Evolutionary conservation across 805 yeast species (phyloP).

Genomic region (Saturnispora halmiae): DNA sequence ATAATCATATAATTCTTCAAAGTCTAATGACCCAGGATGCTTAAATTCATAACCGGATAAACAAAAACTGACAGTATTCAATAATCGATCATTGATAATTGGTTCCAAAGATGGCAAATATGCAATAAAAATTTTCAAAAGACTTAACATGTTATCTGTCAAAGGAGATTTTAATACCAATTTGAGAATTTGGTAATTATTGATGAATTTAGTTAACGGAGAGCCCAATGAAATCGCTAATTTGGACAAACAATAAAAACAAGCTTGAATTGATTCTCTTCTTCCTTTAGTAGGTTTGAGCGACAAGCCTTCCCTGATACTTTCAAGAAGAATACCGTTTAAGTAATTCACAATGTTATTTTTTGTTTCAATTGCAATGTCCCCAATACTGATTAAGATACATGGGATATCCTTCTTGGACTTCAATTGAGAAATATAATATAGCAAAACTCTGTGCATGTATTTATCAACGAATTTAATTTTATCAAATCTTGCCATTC

Average conservation of each 20-base stretch:
- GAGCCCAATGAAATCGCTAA: constrained; percentile 87
- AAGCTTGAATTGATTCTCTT: constrained; percentile 72
- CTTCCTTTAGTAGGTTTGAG: constrained; percentile 47
- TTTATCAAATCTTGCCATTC: constrained; percentile 70
- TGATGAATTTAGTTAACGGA: constrained; percentile 81
- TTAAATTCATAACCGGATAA: constrained; percentile 73
- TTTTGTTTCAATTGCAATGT: constrained; percentile 69
- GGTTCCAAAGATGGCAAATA: constrained; percentile 75
- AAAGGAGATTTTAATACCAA: constrained; percentile 75
- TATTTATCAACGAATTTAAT: constrained; percentile 69
- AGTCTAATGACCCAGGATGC: constrained; percentile 80
- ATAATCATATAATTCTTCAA: constrained; percentile 47
- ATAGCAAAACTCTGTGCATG: constrained; percentile 68
- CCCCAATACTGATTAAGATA: constrained; percentile 74
- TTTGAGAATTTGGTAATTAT: constrained; percentile 64
- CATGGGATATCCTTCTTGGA: constrained; percentile 64
- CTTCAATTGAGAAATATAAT: constrained; percentile 69
- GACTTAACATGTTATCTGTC: constrained; percentile 72
- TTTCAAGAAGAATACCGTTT: constrained; percentile 81
- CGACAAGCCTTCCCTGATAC: constrained; percentile 68
- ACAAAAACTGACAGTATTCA: constrained; percentile 63
- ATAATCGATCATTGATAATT: constrained; percentile 58
- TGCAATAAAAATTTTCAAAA: constrained; percentile 55
- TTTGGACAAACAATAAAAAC: constrained; percentile 82
- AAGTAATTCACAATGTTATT: constrained; percentile 80